Evolutionary conservation across 192 early-diverging fungal species (phyloP).

Genomic region (Coemansia sp.): DNA sequence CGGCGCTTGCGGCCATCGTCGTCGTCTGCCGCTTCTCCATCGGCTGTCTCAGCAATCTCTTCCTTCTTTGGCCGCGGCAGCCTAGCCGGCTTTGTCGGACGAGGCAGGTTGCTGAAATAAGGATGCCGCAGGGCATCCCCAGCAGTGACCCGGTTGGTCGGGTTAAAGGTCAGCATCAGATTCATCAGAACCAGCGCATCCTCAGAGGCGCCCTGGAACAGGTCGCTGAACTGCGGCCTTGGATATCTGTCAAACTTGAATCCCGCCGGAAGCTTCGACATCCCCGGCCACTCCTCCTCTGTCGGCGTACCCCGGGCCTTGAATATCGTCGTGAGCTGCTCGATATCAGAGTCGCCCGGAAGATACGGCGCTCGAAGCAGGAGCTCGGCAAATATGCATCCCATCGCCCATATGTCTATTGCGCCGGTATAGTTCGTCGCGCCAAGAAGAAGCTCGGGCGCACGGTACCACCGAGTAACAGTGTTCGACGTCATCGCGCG

Average conservation of each 20-base stretch:
- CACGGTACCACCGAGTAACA: conserved; percentile 95
- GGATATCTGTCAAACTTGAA: conserved; percentile 72
- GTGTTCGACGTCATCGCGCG: conserved; percentile 89
- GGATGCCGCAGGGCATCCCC: conserved; percentile 60
- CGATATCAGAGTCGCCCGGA: conserved; percentile 76
- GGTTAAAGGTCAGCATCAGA: conserved; percentile 83
- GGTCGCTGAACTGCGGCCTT: conserved; percentile 62
- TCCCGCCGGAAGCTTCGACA: conserved; percentile 67
- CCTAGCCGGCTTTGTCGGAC: conserved; percentile 40
- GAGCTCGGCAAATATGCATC: conserved; percentile 98
- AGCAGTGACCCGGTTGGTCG: conserved; percentile 73
- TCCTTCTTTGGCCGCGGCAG: conserved; percentile 33
- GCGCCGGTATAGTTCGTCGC: conserved; percentile 82
- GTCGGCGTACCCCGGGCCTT: conserved; percentile 78
- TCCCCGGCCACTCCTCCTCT: conserved; percentile 79
- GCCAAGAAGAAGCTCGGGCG: conserved; percentile 91
- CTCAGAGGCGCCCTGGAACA: conserved; percentile 80
- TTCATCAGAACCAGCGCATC: conserved; percentile 87
- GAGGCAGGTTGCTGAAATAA: conserved; percentile 42
- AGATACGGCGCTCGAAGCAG: conserved; percentile 88
- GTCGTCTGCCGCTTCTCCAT: not conserved
- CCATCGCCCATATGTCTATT: conserved; percentile 96
- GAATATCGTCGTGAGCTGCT: conserved; percentile 74
- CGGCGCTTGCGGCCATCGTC: conserved; percentile 19
- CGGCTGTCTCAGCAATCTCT: not conserved